phyloP scores from a whole-genome alignment of 2,329 filamentous ascomycete genomes.

The Ophiostoma piceae region DNA sequence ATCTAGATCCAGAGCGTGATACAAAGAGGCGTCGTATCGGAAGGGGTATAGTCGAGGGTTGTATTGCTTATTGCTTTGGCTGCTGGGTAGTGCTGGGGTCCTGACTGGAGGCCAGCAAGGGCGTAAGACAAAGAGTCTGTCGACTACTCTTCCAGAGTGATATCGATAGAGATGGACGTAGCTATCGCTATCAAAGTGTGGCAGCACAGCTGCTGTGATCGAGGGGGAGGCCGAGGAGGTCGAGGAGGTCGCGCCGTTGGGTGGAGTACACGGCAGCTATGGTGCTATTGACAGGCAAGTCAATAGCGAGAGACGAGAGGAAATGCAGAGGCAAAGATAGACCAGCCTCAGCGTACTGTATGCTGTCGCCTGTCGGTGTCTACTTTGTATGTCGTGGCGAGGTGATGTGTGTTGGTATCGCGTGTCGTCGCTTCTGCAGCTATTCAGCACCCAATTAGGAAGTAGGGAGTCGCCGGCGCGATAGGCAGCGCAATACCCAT shows the following conservation, averaged over 20 bases:
- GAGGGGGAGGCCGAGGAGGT: background rate
- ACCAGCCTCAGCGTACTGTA: background rate
- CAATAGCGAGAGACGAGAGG: background rate
- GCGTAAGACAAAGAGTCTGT: background rate
- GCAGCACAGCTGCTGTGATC: background rate
- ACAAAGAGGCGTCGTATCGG: slow-evolving; percentile 14
- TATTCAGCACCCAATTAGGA: slow-evolving; percentile 27
- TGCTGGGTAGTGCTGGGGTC: background rate
- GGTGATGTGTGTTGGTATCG: background rate
- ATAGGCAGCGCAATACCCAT: background rate
- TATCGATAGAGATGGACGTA: too few species aligned
- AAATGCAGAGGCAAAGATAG: background rate
- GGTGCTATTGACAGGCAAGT: background rate
- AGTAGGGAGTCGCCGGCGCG: background rate
- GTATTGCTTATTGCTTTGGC: background rate
- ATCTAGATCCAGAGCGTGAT: background rate
- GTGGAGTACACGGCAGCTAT: background rate
- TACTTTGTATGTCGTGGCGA: background rate
- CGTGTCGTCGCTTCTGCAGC: slow-evolving; percentile 15
- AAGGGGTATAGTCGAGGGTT: slow-evolving; percentile 6
- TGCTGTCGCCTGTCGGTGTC: background rate
- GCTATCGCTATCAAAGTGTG: background rate
- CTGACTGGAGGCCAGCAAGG: background rate
- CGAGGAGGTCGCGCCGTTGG: background rate
- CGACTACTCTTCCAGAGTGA: background rate